phyloP scores from a whole-genome alignment of 225 moss, liverwort and hornwort genomes.

The Thuidium tamariscinum region DNA sequence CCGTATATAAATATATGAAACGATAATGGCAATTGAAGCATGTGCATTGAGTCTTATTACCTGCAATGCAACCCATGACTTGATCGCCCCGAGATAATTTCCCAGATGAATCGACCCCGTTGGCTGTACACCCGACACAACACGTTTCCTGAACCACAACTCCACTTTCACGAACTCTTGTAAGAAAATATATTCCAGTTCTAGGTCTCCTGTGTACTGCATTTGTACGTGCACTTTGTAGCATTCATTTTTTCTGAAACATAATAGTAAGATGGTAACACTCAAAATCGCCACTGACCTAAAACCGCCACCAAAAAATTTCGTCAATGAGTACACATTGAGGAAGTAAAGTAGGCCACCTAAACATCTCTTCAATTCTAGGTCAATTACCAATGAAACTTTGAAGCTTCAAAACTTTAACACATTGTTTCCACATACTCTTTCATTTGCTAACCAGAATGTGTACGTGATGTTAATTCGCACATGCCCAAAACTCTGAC shows the following conservation, averaged over 20 bases:
- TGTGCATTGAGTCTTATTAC: slow-evolving; percentile 7
- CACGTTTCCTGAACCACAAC: slow-evolving; percentile 60
- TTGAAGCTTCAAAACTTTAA: background rate
- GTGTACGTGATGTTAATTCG: background rate
- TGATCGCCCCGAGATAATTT: slow-evolving; percentile 95
- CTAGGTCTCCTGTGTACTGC: background rate
- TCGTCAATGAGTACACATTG: background rate
- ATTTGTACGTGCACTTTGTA: background rate
- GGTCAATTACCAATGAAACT: background rate
- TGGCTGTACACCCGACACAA: slow-evolving; percentile 96
- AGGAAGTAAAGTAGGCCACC: background rate
- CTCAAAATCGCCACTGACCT: background rate
- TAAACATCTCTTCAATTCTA: background rate
- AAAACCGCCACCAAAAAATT: background rate
- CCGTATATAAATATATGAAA: background rate
- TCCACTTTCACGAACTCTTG: background rate
- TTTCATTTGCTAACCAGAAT: background rate
- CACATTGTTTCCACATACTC: background rate
- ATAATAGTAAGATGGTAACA: background rate
- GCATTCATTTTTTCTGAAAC: background rate
- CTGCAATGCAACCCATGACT: slow-evolving; percentile 96
- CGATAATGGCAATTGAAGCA: background rate
- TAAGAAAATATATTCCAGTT: background rate
- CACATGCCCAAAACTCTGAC: background rate
- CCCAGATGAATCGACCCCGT: slow-evolving; percentile 95